Base-by-base conservation (phyloP, 495 filamentous ascomycete species). In the Neurospora sp. region DNA sequence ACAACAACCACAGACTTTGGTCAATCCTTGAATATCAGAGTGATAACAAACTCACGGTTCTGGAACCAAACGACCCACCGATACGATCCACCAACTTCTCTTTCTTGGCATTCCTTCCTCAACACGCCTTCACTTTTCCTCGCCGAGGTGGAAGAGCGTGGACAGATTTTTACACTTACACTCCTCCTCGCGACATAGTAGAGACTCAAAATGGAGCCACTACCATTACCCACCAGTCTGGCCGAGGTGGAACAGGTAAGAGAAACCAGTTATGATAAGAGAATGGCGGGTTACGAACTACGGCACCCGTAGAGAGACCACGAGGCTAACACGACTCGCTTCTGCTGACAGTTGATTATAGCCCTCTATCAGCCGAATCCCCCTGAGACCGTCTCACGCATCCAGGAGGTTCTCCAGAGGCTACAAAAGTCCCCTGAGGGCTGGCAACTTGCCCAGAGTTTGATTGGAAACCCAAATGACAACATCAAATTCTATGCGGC, bases 401-500 rank as follows among this genome's bases (percentile, higher is more conserved):
- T 94, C 70, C 91, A 97, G 74, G 88, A 92, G 38, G 87, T 89
- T n/a, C 84, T 99, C 7, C 91, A 93, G 71, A 81, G 83, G 41
- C 83, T 97, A 4, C 94, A 98, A 76, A 88, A 88, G 75, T 91
- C 92, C 7, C 84, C 89, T 0, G 84, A 92, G 76, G 96, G 94
- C 70, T 98, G 94, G 95, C 86, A 91, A 71, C 84, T 98, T 17
- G 94, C 93, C 9, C 88, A 94, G 76, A 86, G 86, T 20, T 85
- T 98, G 14, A 82, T 97, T 22, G 78, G 82, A 40, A 88, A 86
- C 73, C 82, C 86, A 3, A 88, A 90, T 75, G 86, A 90, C 39
- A 89, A 94, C 69, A 89, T 94, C 76, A 89, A 91, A 48, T 99
- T 98, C 83, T 97, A 94, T 79, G 96, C 92, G n/a, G 96, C 95